Base-by-base conservation (phyloP, 1,284 basidiomycete genomes). In the Ustilago trichophora region DNA sequence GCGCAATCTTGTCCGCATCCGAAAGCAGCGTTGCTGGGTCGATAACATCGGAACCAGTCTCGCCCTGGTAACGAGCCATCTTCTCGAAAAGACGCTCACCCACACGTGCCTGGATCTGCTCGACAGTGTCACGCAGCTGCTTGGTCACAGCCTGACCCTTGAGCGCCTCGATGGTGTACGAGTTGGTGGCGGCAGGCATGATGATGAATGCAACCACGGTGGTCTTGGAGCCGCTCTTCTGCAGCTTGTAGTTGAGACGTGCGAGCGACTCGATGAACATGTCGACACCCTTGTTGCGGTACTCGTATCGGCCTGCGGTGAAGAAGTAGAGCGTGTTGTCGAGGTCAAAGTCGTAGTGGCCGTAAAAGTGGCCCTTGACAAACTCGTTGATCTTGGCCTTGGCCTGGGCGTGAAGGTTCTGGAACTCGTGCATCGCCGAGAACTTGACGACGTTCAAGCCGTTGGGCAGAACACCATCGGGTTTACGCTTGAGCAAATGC, bases 311-410 rank as follows among this genome's bases (percentile, higher is more conserved):
- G 41, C 95, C 95, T n/a, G 95, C 95, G 13, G 93, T 98, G 85
- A 98, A 98, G 87, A 97, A 89, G 84, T 98, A 98, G 63, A 98
- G 86, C 3, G 94, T 98, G 83, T 97, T 95, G 37, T 98, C 93
- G n/a, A 83, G 85, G 82, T 95, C 91, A 81, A 95, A 96, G 83
- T 96, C 90, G 82, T 92, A 94, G 82, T 96, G 91, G 10, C 95
- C 94, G 82, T 98, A 98, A 84, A 98, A 98, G 83, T 98, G 95
- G 12, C 95, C 95, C 51, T 93, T 88, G 51, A 97, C 87, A 72
- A 98, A 98, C 76, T 98, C 95, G 84, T 97, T 91, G 82, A 98
- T 98, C 85, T 98, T 98, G 40, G 89, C 89, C 83, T 98, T 98
- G 60, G 90, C 86, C 4, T 89, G 88, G 0, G 93, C 88, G 81